Evolutionary conservation across 441 rosid species (phyloP), one percentile per base, ranked within the genome.

Genomic region (Theobroma grandiflorum): DNA sequence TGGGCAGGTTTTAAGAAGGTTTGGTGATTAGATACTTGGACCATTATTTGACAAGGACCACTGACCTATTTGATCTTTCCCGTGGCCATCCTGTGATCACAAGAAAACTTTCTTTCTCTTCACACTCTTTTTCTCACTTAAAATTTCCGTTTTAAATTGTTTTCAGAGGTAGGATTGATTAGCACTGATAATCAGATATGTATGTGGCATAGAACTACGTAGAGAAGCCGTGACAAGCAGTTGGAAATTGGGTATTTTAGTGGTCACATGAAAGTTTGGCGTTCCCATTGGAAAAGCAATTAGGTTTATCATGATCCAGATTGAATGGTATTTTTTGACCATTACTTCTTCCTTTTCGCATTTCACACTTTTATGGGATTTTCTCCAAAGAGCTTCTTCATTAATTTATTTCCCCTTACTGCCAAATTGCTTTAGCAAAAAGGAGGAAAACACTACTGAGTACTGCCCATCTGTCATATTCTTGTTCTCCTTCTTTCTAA

Each of bases 21-120:
- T 22, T 8, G 64, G 71, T 50, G 52, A 63, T 33, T 62, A 49
- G 5, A 14, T 50, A 40, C 59, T 63, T 76, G 82, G 82, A 75
- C 82, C 80, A 80, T 81, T 61, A 68, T 66, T 69, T 70, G 16
- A 35, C 3, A 65, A 65, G 87, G 83, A 79, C 81, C 83, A 79
- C 81, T 35, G 9, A 68, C 73, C 26, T 61, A 38, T 35, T 10
- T 37, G 43, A 63, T 52, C 7, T 42, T 20, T 22, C 49, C 76
- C 53, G n/a, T 78, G 58, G 74, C 71, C 26, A 61, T 59, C 35
- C 71, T 33, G 20, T 61, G 40, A 76, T 83, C 83, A 82, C 85
- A 71, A 26, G 58, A 68, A 79, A 50, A 26, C 10, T 69, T 68
- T 12, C 38, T 61, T 71, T 37, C 37, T 9, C 31, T 38, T 67